Evolutionary conservation across 192 early-diverging fungal genomes (phyloP).

Genomic region (Kappamyces sp.): DNA sequence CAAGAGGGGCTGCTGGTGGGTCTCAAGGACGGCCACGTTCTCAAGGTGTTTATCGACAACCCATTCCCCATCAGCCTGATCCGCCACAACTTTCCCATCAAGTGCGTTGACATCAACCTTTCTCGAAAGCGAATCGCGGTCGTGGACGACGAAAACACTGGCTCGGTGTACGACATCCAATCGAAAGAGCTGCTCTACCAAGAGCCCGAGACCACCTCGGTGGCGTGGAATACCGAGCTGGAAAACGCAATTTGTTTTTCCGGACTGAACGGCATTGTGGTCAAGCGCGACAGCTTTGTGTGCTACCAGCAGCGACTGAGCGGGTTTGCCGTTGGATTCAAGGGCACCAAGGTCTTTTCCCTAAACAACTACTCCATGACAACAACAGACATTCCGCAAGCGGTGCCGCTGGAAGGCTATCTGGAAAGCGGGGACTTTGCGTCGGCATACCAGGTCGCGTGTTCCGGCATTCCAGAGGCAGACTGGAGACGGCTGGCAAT

Average conservation of each 20-base stretch:
- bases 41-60: constrained; percentile 53
- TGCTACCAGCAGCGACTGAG: constrained; percentile 48
- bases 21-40: constrained; percentile 46
- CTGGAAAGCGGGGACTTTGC: constrained; percentile 44
- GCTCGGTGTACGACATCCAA: constrained; percentile 44
- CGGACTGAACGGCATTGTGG: constrained; percentile 38
- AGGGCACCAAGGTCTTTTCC: constrained; percentile 50
- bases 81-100: constrained; percentile 34
- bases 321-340: constrained; percentile 55
- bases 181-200: constrained; percentile 52
- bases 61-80: constrained; percentile 52
- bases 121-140: constrained; percentile 45
- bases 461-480: constrained; percentile 48
- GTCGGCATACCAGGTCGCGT: constrained; percentile 42
- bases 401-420: constrained; percentile 43
- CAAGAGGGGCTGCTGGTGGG: constrained; percentile 51
- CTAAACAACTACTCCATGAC: constrained; percentile 47
- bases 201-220: constrained; percentile 50
- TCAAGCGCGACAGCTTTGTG: constrained; percentile 46
- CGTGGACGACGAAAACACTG: constrained; percentile 52
- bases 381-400: constrained; percentile 44
- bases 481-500: constrained; percentile 51
- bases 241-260: constrained; percentile 53
- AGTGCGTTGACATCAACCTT: constrained; percentile 47
- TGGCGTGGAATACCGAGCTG: constrained; percentile 54